Base-by-base conservation (phyloP, 2,329 filamentous ascomycete species). In the Aspergillus quadricinctus region DNA sequence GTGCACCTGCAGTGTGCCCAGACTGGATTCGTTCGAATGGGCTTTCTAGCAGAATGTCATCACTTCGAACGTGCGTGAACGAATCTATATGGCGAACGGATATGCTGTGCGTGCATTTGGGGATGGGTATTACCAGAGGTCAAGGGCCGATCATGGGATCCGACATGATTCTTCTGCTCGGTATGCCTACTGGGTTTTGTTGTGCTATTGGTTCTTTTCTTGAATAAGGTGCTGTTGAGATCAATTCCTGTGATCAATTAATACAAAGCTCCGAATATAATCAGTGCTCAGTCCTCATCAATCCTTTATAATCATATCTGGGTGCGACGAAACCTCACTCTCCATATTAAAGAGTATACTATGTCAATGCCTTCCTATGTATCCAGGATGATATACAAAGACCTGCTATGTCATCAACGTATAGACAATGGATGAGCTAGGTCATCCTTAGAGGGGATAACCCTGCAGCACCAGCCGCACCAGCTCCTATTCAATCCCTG, bases 381-480 rank as follows among this genome's bases (percentile, higher is more conserved):
- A 31, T 27, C 25, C 14, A 23, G 46, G 19, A n/a, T 23, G 8
- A 21, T 46, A 17, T 37, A 8, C 14, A 7, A 37, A 17, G 31
- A 17, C 14, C 6, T 17, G 31, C 31, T 37, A 17, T 37, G 31
- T 29, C 14, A 17, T 35, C 31, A 35, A 4, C 6, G 31, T 17
- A 35, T 35, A 35, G 31, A 31, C 29, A 31, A 31, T 31, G 11
- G 29, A 31, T 31, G 6, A 35, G 31, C 52, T 41, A 54, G 31
- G 62, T 85, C 83, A 57, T 74, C 74, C 52, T 73, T 74, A 11
- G 85, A 57, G n/a, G 86, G 86, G 52, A 95, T 84, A 3, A 91
- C 86, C 58, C 91, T 81, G 72, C 81, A 85, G 72, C 93, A 97
- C 92, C 93, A 97, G 0, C 89, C 90, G 72, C 92, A 97, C 90